Percentiles rank a stretch among this genome's conserved stretches.
phyloP scores from a whole-genome alignment of 495 filamentous ascomycete genomes.

The Umbilicaria muhlenbergii region DNA sequence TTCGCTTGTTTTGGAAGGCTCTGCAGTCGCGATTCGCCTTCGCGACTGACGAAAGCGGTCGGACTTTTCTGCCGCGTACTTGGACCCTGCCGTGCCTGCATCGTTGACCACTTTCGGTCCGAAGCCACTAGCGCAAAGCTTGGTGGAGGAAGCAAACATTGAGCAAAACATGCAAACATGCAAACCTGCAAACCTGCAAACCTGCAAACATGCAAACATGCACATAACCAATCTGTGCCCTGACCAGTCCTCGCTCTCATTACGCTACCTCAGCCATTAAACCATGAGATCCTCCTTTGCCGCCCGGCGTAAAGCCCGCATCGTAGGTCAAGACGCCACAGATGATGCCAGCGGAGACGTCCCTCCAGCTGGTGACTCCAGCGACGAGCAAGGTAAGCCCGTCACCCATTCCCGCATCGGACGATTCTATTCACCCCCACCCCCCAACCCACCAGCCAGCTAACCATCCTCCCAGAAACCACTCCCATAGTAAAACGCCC shows the following conservation, averaged over 20 bases:
- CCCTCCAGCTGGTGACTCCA: not conserved
- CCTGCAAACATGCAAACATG: not conserved
- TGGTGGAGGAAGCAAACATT: no score
- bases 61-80: not conserved
- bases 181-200: not conserved
- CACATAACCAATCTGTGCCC: no score
- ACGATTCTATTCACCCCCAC: slow-evolving; percentile 2
- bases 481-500: slow-evolving; percentile 11
- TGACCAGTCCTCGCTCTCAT: no score
- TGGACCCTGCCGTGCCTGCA: not conserved
- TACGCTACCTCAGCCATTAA: not conserved
- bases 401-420: not conserved
- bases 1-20: no score
- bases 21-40: no score
- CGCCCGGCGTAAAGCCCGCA: slow-evolving; percentile 56
- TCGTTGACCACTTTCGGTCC: no score
- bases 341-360: slow-evolving; percentile 25
- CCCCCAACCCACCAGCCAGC: slow-evolving; percentile 1
- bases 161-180: not conserved
- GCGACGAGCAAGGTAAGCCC: slow-evolving; percentile 19
- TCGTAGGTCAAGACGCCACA: slow-evolving; percentile 55
- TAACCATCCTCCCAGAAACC: slow-evolving; percentile 9
- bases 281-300: slow-evolving; percentile 51
- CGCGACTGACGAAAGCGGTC: not conserved
- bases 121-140: no score